These are phyloP conservation scores for Lasiosphaeriaceae sp. DNA, from an alignment of 495 filamentous ascomycete genomes.

Conservation along the genomic window DNA sequence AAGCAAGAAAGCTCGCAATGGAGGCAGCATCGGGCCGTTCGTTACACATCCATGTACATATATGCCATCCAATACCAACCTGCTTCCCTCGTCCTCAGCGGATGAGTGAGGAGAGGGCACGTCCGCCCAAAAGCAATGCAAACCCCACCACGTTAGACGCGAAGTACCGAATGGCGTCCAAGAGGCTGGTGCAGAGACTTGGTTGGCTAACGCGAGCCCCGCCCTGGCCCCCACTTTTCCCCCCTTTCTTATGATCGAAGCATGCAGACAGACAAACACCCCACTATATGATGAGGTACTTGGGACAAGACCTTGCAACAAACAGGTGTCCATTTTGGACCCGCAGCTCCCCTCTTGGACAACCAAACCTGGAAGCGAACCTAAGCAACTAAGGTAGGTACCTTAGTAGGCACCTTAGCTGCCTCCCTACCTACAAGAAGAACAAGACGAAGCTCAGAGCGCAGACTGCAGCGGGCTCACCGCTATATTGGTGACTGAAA, in stretches of 20 bases:
- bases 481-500: neutral
- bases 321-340: constrained; percentile 8
- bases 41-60: too few species aligned
- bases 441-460: neutral
- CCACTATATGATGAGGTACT: constrained; percentile 8
- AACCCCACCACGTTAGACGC: constrained; percentile 7
- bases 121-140: neutral
- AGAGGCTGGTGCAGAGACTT: neutral
- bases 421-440: too few species aligned
- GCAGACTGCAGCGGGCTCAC: neutral
- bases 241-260: constrained; percentile 9
- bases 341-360: constrained; percentile 5
- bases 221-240: constrained; percentile 18
- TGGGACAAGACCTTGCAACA: constrained; percentile 14
- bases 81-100: neutral
- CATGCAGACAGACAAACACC: constrained; percentile 16
- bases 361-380: neutral
- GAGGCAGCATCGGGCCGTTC: neutral
- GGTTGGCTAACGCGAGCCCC: constrained; percentile 4
- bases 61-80: neutral
- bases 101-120: neutral
- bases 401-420: too few species aligned
- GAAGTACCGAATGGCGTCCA: constrained; percentile 6
- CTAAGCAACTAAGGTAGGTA: too few species aligned
- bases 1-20: neutral